phyloP scores from a whole-genome alignment of 805 yeast genomes.

The Saccharomyces kudriavzevii region DNA sequence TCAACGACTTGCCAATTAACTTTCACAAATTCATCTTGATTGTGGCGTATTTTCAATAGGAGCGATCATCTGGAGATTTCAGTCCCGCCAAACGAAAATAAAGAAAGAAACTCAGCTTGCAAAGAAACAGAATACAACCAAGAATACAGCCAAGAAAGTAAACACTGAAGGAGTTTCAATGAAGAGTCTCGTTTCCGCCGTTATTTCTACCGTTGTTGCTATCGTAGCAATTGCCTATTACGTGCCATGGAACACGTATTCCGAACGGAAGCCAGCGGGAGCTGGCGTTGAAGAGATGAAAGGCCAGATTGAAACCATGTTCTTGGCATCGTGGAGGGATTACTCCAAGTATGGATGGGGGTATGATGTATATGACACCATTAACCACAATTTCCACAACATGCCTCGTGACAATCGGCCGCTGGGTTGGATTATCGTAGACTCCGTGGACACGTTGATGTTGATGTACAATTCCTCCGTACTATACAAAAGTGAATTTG shows the following conservation, averaged over 20 bases:
- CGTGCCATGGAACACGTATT: not conserved
- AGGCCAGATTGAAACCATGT: conserved; percentile 54
- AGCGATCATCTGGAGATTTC: not conserved
- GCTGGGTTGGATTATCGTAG: conserved; percentile 89
- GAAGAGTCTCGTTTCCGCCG: conserved; percentile 4
- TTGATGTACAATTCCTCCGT: conserved; percentile 50
- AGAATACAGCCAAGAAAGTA: not conserved
- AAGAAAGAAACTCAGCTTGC: not conserved
- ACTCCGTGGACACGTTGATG: conserved; percentile 73
- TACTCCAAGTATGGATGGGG: conserved; percentile 76
- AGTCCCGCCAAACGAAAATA: not conserved
- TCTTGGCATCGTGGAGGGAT: conserved; percentile 68
- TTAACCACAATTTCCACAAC: conserved; percentile 52
- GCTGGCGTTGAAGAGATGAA: conserved; percentile 11
- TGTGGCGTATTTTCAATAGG: not conserved
- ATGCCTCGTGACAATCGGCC: conserved; percentile 64
- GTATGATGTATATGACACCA: conserved; percentile 65
- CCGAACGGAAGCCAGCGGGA: not conserved
- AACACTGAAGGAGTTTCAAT: not conserved
- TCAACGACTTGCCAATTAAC: not conserved
- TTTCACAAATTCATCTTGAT: not conserved
- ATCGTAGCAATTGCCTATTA: not conserved
- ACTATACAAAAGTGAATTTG: conserved; percentile 22
- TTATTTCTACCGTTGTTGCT: conserved; percentile 9
- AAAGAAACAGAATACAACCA: not conserved